These are phyloP conservation scores for Collybiopsis luxurians DNA, from an alignment of 768 basidiomycete genomes.

Conservation along the genomic window DNA sequence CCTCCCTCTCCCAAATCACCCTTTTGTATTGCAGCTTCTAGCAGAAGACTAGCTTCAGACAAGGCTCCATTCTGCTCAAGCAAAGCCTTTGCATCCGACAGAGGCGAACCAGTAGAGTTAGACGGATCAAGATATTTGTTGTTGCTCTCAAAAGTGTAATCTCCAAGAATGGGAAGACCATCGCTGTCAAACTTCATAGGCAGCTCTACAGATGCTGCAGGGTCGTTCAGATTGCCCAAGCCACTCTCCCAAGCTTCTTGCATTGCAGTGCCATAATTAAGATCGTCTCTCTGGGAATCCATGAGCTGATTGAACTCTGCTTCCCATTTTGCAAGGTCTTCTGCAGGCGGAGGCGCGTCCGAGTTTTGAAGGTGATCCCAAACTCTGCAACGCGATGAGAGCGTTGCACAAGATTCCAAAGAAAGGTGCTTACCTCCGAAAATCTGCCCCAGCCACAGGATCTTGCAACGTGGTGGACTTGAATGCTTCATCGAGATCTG, in stretches of 20 bases:
- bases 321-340: conserved; percentile 79
- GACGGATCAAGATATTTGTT: conserved; percentile 68
- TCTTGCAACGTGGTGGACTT: conserved; percentile 33
- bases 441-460: conserved; percentile 29
- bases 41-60: conserved; percentile 79
- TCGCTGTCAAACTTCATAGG: conserved; percentile 59
- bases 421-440: conserved; percentile 40
- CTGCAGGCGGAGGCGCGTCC: conserved; percentile 51
- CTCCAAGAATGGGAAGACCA: conserved; percentile 70
- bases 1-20: conserved; percentile 79
- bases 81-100: conserved; percentile 74
- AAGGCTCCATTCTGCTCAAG: conserved; percentile 81
- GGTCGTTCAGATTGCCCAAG: conserved; percentile 39
- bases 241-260: conserved; percentile 63
- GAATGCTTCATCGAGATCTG: conserved; percentile 37
- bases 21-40: conserved; percentile 88
- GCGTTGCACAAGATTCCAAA: not conserved
- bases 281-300: conserved; percentile 61
- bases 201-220: conserved; percentile 25
- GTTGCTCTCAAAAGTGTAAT: conserved; percentile 72
- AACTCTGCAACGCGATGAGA: conserved; percentile 36
- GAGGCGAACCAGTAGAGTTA: conserved; percentile 42
- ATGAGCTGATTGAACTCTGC: conserved; percentile 80
- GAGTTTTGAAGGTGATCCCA: conserved; percentile 64
- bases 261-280: conserved; percentile 61